These are phyloP conservation scores for Mortierella sp. DNA, from an alignment of 371 early-diverging fungal genomes.

Conservation along the genomic window DNA sequence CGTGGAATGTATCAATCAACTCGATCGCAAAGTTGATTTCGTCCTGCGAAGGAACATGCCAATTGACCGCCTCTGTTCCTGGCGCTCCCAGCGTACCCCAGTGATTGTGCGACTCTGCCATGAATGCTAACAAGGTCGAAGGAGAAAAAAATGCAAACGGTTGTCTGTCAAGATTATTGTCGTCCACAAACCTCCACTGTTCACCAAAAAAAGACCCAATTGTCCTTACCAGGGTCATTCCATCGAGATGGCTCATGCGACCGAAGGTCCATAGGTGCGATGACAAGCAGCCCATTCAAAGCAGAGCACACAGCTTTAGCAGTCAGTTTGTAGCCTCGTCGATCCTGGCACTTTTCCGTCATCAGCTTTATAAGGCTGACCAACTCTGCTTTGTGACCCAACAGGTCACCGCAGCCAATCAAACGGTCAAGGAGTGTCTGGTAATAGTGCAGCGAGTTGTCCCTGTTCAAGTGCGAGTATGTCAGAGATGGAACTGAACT, in stretches of 20 bases:
- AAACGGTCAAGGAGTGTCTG: conserved; percentile 76
- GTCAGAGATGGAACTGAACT: conserved; percentile 68
- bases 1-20: conserved; percentile 66
- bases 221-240: conserved; percentile 64
- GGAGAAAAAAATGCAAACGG: background rate
- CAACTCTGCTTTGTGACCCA: conserved; percentile 68
- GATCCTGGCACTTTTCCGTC: conserved; percentile 72
- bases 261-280: conserved; percentile 62
- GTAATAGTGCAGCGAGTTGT: conserved; percentile 84
- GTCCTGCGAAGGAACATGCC: conserved; percentile 82
- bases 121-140: conserved; percentile 57
- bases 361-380: conserved; percentile 63
- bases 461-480: conserved; percentile 73
- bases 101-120: conserved; percentile 71
- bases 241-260: conserved; percentile 62
- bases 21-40: conserved; percentile 80
- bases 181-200: background rate
- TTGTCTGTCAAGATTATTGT: background rate
- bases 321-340: conserved; percentile 81
- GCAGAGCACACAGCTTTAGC: conserved; percentile 69
- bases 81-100: conserved; percentile 82
- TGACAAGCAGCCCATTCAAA: conserved; percentile 61
- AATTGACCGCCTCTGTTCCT: conserved; percentile 68
- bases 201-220: background rate
- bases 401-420: conserved; percentile 62